Conservation (phyloP, 768 basidiomycete species). For the Tricholoma furcatifolium region DNA sequence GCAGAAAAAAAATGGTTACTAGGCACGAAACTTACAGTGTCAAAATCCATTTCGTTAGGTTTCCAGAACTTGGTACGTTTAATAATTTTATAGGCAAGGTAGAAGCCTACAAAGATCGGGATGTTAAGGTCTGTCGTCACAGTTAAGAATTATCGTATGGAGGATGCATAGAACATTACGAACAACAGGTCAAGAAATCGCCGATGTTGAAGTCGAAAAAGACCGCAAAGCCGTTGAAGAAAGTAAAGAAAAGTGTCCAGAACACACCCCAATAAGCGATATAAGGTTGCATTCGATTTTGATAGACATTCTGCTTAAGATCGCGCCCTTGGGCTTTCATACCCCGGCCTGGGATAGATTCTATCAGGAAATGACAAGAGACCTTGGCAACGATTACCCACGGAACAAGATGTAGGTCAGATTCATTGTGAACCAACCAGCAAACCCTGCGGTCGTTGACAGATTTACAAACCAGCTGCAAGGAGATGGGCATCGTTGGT, state of each 20-base stretch:
- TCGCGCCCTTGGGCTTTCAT: conserved; percentile 64
- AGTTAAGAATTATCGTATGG: not conserved
- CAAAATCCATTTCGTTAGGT: conserved; percentile 67
- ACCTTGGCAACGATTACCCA: conserved; percentile 27
- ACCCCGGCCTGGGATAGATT: conserved; percentile 47
- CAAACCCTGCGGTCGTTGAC: conserved; percentile 65
- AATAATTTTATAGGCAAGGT: conserved; percentile 40
- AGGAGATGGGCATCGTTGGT: not conserved
- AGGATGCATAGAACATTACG: conserved; percentile 10
- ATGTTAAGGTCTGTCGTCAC: conserved; percentile 41
- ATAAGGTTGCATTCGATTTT: conserved; percentile 62
- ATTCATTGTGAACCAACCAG: conserved; percentile 67
- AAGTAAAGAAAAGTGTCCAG: conserved; percentile 62
- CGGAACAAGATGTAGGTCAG: conserved; percentile 73
- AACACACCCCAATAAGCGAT: conserved; percentile 68
- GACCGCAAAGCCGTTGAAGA: conserved; percentile 51
- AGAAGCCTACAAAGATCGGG: conserved; percentile 41
- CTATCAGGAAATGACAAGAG: not conserved
- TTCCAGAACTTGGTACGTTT: conserved; percentile 52
- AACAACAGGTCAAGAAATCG: conserved; percentile 46
- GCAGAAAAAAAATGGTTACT: not conserved
- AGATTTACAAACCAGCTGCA: conserved; percentile 69
- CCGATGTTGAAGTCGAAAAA: conserved; percentile 63
- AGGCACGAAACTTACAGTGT: conserved; percentile 43
- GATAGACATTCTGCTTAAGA: conserved; percentile 60